Conservation (phyloP, 345 rosid species). For the Camelina sativa region DNA sequence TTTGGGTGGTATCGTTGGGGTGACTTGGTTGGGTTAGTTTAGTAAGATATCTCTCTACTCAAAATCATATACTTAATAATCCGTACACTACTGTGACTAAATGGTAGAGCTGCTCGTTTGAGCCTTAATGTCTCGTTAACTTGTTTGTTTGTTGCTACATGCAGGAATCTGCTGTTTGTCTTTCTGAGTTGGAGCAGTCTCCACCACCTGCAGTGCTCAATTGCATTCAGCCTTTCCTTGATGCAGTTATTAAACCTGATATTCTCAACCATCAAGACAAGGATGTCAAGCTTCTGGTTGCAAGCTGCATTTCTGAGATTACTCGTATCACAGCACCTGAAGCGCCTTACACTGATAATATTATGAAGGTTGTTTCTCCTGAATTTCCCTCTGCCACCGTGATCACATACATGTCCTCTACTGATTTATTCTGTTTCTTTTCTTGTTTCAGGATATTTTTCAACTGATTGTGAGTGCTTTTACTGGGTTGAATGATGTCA, state of each 20-base stretch:
- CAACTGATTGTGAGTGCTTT: constrained; percentile 84
- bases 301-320: constrained; percentile 94
- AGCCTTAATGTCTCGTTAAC: constrained; percentile 19
- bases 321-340: constrained; percentile 99
- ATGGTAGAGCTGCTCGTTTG: constrained; percentile 1
- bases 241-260: constrained; percentile 80
- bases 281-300: constrained; percentile 94
- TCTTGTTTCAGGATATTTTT: constrained; percentile 76
- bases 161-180: constrained; percentile 91
- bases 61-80: background rate
- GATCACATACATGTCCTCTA: background rate
- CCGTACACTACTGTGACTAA: background rate
- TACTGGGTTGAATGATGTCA: constrained; percentile 76
- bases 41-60: constrained; percentile 10
- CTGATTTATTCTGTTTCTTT: constrained; percentile 32
- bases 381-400: constrained; percentile 1
- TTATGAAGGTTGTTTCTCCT: constrained; percentile 67
- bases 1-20: constrained; percentile 29
- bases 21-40: constrained; percentile 24
- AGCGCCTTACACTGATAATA: constrained; percentile 87
- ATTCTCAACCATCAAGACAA: constrained; percentile 89
- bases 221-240: constrained; percentile 79
- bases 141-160: constrained; percentile 38
- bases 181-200: constrained; percentile 87
- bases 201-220: constrained; percentile 68